These are phyloP conservation scores for Lasiodiplodia gonubiensis DNA, from an alignment of 2,329 filamentous ascomycete species.

Conservation along the genomic window DNA sequence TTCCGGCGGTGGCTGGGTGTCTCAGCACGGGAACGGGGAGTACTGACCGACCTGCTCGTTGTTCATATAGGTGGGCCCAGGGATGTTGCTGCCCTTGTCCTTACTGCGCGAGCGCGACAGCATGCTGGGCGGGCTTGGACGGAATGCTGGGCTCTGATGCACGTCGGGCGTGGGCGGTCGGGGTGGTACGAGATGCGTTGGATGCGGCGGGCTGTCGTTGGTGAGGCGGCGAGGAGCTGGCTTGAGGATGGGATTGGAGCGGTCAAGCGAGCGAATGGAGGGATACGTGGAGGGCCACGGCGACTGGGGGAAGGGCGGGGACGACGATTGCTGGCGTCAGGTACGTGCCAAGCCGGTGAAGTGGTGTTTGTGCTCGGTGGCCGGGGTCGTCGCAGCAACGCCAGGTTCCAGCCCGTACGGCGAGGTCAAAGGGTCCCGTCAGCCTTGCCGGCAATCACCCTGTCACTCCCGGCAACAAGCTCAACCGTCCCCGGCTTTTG, in stretches of 20 bases:
- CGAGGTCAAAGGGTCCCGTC: not conserved
- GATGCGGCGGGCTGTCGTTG: not conserved
- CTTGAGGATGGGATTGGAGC: constrained; percentile 6
- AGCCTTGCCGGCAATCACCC: too few relatives aligned
- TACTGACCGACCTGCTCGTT: constrained; percentile 48
- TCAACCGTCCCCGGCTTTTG: not conserved
- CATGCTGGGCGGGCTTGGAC: constrained; percentile 30
- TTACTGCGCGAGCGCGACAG: constrained; percentile 43
- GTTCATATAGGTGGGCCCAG: constrained; percentile 45
- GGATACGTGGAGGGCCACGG: constrained; percentile 7
- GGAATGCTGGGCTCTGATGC: constrained; percentile 7
- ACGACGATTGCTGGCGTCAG: constrained; percentile 13
- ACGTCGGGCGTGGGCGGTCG: not conserved
- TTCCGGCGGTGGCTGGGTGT: not conserved
- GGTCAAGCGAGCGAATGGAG: constrained; percentile 21
- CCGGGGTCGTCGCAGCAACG: constrained; percentile 20
- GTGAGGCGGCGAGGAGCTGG: not conserved
- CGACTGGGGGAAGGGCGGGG: constrained; percentile 16
- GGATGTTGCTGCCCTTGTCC: constrained; percentile 42
- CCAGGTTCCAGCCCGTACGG: too few relatives aligned
- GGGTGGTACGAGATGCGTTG: not conserved
- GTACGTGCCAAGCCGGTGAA: constrained; percentile 11
- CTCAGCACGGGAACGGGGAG: not conserved
- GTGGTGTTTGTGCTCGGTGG: constrained; percentile 2
- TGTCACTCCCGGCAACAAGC: not conserved